Conservation (phyloP, 768 basidiomycete genomes). For the Lactarius sp. region DNA sequence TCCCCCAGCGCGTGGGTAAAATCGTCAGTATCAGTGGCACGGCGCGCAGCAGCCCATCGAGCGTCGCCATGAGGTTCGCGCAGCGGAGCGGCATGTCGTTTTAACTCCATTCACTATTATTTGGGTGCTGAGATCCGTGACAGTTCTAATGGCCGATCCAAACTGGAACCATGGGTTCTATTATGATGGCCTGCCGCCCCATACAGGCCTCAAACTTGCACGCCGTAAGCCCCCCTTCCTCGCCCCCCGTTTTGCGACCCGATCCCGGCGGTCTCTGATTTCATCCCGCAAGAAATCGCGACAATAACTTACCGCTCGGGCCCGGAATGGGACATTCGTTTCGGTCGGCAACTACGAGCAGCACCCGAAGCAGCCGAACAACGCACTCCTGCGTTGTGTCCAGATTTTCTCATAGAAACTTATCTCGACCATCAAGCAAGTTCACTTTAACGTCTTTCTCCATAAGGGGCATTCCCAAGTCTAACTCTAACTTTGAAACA, state of each 20-base stretch:
- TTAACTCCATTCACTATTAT: not conserved
- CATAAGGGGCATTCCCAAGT: not conserved
- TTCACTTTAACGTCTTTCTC: not conserved
- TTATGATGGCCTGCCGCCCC: conserved; percentile 91
- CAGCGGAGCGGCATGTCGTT: conserved; percentile 81
- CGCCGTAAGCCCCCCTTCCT: conserved; percentile 55
- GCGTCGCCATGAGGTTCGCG: conserved; percentile 93
- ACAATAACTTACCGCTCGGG: conserved; percentile 99
- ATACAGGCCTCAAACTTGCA: conserved; percentile 97
- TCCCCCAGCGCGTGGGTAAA: conserved; percentile 83
- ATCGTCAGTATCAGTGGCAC: conserved; percentile 94
- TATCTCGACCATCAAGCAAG: conserved; percentile 88
- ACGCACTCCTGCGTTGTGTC: conserved; percentile 73
- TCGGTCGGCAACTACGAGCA: conserved; percentile 68
- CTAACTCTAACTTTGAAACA: conserved; percentile 32
- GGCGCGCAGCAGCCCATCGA: conserved; percentile 85
- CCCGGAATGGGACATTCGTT: conserved; percentile 99
- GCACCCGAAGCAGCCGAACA: conserved; percentile 28
- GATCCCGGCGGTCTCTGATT: not conserved
- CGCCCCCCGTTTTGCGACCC: conserved; percentile 17
- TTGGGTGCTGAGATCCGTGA: not conserved
- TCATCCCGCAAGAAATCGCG: conserved; percentile 73
- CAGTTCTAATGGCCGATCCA: conserved; percentile 98
- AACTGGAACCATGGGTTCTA: conserved; percentile 99
- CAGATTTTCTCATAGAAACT: conserved; percentile 97